phyloP scores from a whole-genome alignment of 1,284 basidiomycete genomes.

The Cutaneotrichosporon arboriforme region DNA sequence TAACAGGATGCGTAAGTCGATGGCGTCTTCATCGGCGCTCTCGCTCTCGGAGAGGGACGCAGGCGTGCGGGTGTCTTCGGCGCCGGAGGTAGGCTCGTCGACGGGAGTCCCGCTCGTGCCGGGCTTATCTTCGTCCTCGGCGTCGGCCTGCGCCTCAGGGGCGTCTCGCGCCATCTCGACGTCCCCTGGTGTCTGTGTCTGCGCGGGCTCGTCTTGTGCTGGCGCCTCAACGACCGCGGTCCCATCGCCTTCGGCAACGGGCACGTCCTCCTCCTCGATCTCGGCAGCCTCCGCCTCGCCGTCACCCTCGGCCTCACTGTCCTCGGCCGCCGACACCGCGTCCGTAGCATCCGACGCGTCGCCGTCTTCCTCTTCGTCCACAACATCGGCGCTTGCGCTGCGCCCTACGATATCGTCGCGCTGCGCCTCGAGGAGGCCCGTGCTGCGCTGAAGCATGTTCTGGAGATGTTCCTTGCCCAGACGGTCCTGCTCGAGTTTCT shows the following conservation, averaged over 20 bases:
- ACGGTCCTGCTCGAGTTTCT: slow-evolving; percentile 61
- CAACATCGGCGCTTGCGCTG: slow-evolving; percentile 23
- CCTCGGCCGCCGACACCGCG: slow-evolving; percentile 26
- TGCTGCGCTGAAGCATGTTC: slow-evolving; percentile 83
- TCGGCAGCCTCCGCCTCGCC: slow-evolving; percentile 12
- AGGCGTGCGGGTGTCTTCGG: no score
- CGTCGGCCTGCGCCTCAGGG: neutral
- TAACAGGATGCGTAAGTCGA: neutral
- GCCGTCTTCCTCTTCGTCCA: slow-evolving; percentile 22
- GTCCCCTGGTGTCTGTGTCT: no score
- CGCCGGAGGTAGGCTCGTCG: no score
- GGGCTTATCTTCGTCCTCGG: no score
- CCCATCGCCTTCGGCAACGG: slow-evolving; percentile 15
- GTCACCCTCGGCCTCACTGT: slow-evolving; percentile 39
- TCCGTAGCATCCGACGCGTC: slow-evolving; percentile 27
- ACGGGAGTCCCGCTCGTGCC: no score
- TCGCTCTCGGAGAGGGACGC: slow-evolving; percentile 4
- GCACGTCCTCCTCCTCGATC: slow-evolving; percentile 19
- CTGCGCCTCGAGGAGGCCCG: slow-evolving; percentile 78
- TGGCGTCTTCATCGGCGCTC: neutral
- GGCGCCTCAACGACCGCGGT: no score
- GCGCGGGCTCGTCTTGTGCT: neutral
- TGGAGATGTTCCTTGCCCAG: slow-evolving; percentile 78
- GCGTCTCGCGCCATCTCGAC: neutral
- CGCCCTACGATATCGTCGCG: slow-evolving; percentile 59